A percentile compares a stretch with the other conserved stretches of the same genome.
Conservation (phyloP, 345 rosid genomes). For the Toxicodendron radicans region DNA sequence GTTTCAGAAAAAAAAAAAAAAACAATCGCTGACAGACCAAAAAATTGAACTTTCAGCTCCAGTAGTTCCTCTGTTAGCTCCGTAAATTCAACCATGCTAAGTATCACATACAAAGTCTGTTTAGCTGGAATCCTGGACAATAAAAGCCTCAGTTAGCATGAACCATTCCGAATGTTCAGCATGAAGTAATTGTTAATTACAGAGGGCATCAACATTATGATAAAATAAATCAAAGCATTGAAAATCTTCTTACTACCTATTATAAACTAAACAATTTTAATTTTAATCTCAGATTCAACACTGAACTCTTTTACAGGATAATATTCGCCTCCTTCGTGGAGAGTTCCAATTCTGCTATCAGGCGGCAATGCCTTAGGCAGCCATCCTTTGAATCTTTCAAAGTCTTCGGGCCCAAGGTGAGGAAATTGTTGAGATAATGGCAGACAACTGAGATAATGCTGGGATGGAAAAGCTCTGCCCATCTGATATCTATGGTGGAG, state of each 20-base stretch:
- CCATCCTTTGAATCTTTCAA: neutral
- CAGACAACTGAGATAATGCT: neutral
- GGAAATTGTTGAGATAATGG: neutral
- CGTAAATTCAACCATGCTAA: neutral
- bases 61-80: neutral
- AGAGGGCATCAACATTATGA: neutral
- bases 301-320: no score
- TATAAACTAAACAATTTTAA: no score
- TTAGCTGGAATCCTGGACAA: neutral
- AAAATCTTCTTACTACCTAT: no score
- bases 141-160: neutral
- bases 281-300: no score
- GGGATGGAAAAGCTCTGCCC: neutral
- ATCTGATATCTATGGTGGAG: no score
- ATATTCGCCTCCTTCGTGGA: no score
- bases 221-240: neutral
- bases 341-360: neutral
- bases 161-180: neutral
- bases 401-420: neutral
- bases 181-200: no score
- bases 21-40: neutral
- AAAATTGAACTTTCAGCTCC: neutral
- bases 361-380: neutral
- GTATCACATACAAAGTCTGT: no score
- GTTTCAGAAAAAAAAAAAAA: no score